Conservation (phyloP, 805 yeast species). For the Metschnikowia cubensis region DNA sequence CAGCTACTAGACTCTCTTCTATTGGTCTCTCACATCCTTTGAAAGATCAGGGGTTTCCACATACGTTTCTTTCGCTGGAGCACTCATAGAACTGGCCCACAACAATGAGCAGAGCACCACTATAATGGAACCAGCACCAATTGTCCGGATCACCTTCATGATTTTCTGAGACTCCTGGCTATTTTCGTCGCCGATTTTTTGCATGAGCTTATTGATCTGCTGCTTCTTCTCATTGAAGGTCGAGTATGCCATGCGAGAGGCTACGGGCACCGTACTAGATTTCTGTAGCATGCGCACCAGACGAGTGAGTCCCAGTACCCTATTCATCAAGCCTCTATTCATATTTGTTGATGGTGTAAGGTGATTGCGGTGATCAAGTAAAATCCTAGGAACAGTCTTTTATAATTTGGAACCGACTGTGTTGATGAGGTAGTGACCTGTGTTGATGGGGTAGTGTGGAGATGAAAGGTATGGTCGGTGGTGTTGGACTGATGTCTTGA, state of each 20-base stretch:
- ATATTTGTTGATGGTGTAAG: too few species aligned
- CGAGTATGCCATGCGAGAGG: background rate
- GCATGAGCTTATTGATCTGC: constrained; percentile 22
- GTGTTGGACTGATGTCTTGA: too few species aligned
- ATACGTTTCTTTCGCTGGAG: constrained; percentile 13
- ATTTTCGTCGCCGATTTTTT: constrained; percentile 33
- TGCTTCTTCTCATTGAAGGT: constrained; percentile 14
- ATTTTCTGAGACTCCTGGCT: constrained; percentile 28
- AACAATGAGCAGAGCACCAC: constrained; percentile 16
- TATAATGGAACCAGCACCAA: constrained; percentile 17
- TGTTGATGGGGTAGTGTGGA: too few species aligned
- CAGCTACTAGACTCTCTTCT: background rate
- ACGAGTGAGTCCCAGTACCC: background rate
- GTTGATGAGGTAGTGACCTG: too few species aligned
- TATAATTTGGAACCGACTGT: too few species aligned
- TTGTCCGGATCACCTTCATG: constrained; percentile 21
- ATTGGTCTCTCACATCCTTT: constrained; percentile 12
- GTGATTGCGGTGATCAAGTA: too few species aligned
- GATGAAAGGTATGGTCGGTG: too few species aligned
- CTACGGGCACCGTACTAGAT: background rate
- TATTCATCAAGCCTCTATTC: background rate
- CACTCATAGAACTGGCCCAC: constrained; percentile 17
- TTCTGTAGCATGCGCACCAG: background rate
- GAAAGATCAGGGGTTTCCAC: constrained; percentile 12
- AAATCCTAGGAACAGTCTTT: too few species aligned